A percentile compares a stretch with the other conserved stretches of the same genome.
Evolutionary conservation across 202 grass and related monocot genomes (phyloP).

Genomic region (Hordeum pubiflorum): DNA sequence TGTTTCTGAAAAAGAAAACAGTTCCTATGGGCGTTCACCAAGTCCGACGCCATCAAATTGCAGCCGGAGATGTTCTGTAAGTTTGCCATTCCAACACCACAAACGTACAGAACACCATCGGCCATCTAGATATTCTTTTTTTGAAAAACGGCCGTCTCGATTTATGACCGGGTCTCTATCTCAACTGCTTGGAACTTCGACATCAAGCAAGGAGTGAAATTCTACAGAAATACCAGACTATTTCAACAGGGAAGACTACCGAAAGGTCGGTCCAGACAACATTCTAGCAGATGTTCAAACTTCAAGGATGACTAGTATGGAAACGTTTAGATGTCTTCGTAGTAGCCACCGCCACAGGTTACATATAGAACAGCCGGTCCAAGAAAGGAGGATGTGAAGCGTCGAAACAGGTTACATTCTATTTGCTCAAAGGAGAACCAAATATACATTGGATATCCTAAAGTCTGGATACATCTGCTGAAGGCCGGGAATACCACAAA

Average conservation of each 20-base stretch:
- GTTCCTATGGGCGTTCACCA: neutral
- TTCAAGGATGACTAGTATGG: slow-evolving; percentile 6
- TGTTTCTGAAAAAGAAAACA: neutral
- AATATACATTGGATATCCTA: slow-evolving; percentile 30
- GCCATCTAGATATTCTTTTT: neutral
- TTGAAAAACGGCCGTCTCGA: neutral
- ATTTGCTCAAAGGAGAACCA: slow-evolving; percentile 1
- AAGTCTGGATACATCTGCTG: slow-evolving; percentile 20
- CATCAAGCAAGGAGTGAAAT: neutral
- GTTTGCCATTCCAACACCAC: neutral
- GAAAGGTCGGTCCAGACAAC: neutral
- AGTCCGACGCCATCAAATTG: neutral
- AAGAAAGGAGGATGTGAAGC: neutral
- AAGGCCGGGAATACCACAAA: slow-evolving; percentile 3
- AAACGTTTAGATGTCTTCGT: neutral
- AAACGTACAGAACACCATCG: neutral
- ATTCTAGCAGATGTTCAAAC: slow-evolving; percentile 7
- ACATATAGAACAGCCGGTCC: neutral
- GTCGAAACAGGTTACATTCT: neutral
- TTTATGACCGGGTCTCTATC: neutral
- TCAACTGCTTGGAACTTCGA: slow-evolving; percentile 8
- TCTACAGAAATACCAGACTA: slow-evolving; percentile 16
- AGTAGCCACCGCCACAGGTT: neutral
- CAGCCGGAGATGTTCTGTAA: neutral
- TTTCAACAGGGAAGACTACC: slow-evolving; percentile 24